Evolutionary conservation across 306 rosid genomes (phyloP), one percentile per base, ranked within the genome.

Genomic region (Pterocarpus santalinus): DNA sequence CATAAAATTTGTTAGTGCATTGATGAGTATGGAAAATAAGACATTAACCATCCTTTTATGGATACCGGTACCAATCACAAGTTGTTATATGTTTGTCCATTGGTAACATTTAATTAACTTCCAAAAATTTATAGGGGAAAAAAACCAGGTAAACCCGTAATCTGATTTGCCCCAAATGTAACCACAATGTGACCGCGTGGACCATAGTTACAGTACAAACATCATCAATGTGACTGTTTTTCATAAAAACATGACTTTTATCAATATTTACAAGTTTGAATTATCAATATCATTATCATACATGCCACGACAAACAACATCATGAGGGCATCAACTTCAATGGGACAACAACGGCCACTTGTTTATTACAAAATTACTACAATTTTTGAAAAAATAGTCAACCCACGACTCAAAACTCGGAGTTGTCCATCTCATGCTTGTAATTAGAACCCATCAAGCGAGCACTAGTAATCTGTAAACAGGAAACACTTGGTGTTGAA

Each of bases 381-480:
- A 6, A 12, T 12, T 51, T 2, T 0, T 0, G 0, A 57, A 58
- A 8, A 15, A 49, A 13, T 5, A 17, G 32, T 10, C 46, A 39
- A 30, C 79, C 63, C 52, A 5, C 73, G 14, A 46, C 65, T 44
- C 8, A 22, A 47, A 82, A 49, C 15, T 7, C 32, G 7, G 41
- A 36, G 16, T 65, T 10, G 34, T 46, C 35, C 30, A 69, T 35
- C 68, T 5, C 44, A 55, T 12, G 70, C 63, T 79, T 58, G 28
- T 13, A 60, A 58, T 46, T 46, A 41, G 36, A 69, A 71, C 57
- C 47, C 30, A 77, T 66, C 49, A 72, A 17, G 66, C 11, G 22
- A 39, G 47, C 36, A 63, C 43, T 28, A 34, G 15, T 16, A 13
- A 38, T 56, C 53, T 39, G 43, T 15, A 5, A 68, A 66, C 36